These are phyloP conservation scores for Monilinia vaccinii-corymbosi DNA, from an alignment of 2,329 filamentous ascomycete genomes.

Conservation along the genomic window DNA sequence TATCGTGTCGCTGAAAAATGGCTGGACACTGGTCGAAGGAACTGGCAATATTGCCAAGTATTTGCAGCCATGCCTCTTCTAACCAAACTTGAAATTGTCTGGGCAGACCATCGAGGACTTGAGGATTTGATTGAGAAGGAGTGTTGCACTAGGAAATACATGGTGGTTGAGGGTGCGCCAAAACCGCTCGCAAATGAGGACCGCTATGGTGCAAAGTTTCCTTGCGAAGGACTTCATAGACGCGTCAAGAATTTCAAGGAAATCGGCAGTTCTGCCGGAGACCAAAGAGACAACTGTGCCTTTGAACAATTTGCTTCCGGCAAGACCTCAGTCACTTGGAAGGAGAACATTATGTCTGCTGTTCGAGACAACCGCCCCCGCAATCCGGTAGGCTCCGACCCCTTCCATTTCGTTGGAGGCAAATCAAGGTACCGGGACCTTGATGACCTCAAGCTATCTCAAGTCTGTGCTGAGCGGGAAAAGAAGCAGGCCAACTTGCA, in stretches of 20 bases:
- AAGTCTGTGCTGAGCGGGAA: not conserved
- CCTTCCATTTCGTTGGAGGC: not conserved
- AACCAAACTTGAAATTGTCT: not conserved
- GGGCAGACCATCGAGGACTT: not conserved
- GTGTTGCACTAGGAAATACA: not conserved
- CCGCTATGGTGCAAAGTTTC: not conserved
- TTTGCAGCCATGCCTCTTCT: not conserved
- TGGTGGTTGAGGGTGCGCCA: not conserved
- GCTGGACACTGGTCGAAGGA: not conserved
- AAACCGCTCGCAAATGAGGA: not conserved
- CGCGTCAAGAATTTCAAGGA: not conserved
- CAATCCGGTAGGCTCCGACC: not conserved
- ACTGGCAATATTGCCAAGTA: not conserved
- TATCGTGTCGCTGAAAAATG: not conserved
- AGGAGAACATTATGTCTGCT: not conserved
- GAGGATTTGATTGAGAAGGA: not conserved
- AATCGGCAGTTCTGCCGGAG: not conserved
- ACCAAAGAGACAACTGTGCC: not conserved
- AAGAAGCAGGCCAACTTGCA: not conserved
- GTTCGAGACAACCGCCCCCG: not conserved
- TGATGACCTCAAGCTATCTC: not conserved
- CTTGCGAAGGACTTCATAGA: not conserved
- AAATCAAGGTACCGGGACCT: not conserved
- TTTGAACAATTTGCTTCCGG: not conserved
- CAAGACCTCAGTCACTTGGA: not conserved